Base-by-base conservation (phyloP, 306 rosid species). In the Luffa acutangula region DNA sequence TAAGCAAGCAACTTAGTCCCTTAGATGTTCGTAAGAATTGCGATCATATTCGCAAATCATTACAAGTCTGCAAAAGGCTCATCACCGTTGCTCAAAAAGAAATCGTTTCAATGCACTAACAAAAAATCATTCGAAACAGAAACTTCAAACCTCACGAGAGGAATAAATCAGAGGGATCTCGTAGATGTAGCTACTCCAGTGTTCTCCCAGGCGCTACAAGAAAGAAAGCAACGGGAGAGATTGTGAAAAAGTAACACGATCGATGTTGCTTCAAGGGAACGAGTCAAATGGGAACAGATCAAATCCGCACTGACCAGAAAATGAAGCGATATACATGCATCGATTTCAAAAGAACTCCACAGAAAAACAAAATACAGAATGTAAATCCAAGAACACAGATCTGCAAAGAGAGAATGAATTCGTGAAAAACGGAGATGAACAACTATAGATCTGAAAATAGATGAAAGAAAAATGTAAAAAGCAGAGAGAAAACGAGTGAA, bases 201-300 rank as follows among this genome's bases (percentile, higher is more conserved):
- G 67, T 82, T 71, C 83, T 83, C 80, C 89, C 80, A 60, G 4
- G 14, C 77, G 54, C 84, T 82, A 63, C 43, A 58, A 14, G 12
- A 13, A 2, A 42, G 78, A 37, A 5, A 33, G 15, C 60, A 51
- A 59, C 34, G 80, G 89, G 84, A 85, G 75, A 11, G 12, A 81
- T 11, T 51, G 57, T 62, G 17, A 25, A 14, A 76, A 85, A 80
- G 83, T 94, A 88, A 85, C 96, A 92, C 91, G 15, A 65, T 73
- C 56, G 1, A 4, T 91, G 2, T 94, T n/a, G 97, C 98, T 94
- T 94, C 98, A 84, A 90, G 97, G 97, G 98, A 94, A 94, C 97
- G 96, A 94, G 96, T 92, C 90, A 66, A 83, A 59, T 82, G 91
- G 97, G 94, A 87, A 92, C 48, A 9, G 85, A 88, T 56, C 0